Base-by-base conservation (phyloP, 2,329 filamentous ascomycete genomes). In the Cordyceps farinosa region DNA sequence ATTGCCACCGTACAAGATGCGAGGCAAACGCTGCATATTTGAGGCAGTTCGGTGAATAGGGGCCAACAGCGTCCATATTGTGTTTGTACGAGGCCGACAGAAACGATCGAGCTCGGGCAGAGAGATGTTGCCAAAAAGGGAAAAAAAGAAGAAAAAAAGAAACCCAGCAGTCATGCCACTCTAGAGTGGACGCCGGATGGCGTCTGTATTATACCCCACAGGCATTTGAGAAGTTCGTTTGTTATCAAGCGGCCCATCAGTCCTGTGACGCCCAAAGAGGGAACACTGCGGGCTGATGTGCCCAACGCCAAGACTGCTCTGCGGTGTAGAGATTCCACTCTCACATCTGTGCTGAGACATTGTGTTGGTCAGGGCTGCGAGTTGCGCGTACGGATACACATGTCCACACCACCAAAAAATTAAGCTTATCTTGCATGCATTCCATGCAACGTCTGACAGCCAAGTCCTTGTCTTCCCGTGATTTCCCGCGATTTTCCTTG, bases 1-100 rank as follows among this genome's bases (percentile, higher is more conserved):
- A 80, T 66, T 82, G 73, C 68, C 72, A 70, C 58, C 76, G 68
- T 11, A 72, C 73, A 65, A 82, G 70, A 64, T 78, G 69, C 6
- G 75, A 71, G 34, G 80, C 78, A 67, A 82, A 82, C 50, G 72
- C 69, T 42, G 80, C 80, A 67, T 80, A 80, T 47, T 73, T 65
- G 78, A 47, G 22, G 77, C 30, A 72, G 22, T 56, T 55, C 5
- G 42, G 40, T 1, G 67, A 67, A 68, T 68, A 66, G 45, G 65
- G 61, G 42, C 30, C 57, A 40, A 44, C 32, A 6, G 38, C 15
- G 9, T 57, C 30, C 54, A 56, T 55, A 5, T 10, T 55, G 55
- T 34, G 11, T 48, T 30, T 36, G 7, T 55, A 30, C 22, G n/a
- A 17, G n/a, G 9, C 40, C 29, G 30, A 36, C 6, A 58, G 30